phyloP scores from a whole-genome alignment of 2,329 filamentous ascomycete genomes.

The Aotearoamyces nothofagi region DNA sequence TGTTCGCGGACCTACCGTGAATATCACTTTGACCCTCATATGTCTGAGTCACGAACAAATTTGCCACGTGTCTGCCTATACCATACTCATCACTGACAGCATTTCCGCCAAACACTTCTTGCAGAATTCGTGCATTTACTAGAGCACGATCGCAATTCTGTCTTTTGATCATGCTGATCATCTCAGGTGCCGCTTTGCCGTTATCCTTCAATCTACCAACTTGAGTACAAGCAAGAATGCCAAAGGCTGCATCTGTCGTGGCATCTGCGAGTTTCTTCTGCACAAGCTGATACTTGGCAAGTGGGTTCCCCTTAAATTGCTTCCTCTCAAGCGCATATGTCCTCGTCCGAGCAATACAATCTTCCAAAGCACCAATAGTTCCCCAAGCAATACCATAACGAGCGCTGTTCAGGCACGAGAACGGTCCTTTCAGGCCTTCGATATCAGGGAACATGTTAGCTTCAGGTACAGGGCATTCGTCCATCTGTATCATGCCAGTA shows the following conservation, averaged over 20 bases:
- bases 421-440: conserved; percentile 77
- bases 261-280: conserved; percentile 98
- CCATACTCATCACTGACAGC: conserved; percentile 96
- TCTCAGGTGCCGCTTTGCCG: conserved; percentile 77
- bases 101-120: conserved; percentile 95
- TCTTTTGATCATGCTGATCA: conserved; percentile 94
- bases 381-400: conserved; percentile 90
- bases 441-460: conserved; percentile 90
- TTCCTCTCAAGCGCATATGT: conserved; percentile 83
- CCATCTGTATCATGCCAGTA: conserved; percentile 95
- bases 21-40: conserved; percentile 99
- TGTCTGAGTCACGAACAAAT: conserved; percentile 92
- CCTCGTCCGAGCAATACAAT: conserved; percentile 68
- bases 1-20: conserved; percentile 44
- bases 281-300: conserved; percentile 91
- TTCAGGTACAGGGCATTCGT: conserved; percentile 73
- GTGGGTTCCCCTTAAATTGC: conserved; percentile 91
- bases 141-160: conserved; percentile 93
- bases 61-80: conserved; percentile 88
- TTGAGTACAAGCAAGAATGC: conserved; percentile 78
- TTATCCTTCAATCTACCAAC: conserved; percentile 88
- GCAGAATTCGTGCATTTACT: conserved; percentile 61
- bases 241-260: conserved; percentile 77
- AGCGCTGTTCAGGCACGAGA: conserved; percentile 87
- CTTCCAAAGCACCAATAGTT: conserved; percentile 85